Evolutionary conservation across 1,284 basidiomycete genomes (phyloP), one percentile per base, ranked within the genome.

Genomic region (Ceratobasidium sp.): DNA sequence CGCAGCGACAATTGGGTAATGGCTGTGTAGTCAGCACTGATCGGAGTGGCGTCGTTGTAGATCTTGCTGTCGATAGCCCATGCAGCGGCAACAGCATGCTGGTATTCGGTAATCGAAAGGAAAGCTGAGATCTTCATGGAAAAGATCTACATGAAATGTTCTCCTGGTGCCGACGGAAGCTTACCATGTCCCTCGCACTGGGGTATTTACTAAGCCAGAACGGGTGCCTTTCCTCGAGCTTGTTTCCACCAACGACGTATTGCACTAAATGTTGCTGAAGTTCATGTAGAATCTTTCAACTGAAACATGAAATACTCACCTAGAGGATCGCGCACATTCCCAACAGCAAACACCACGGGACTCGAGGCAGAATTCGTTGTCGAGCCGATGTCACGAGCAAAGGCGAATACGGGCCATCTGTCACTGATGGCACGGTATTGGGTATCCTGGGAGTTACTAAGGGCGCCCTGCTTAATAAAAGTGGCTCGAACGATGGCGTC

Each of bases 331-430:
- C 88, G 83, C 34, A 87, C 81, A 77, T 88, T 87, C 23, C 88
- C 88, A 41, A 90, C 80, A 9, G 86, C 82, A 75, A 86, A 83
- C 10, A 89, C 80, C 1, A 85, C 82, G 0, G 87, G 83, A 0
- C 78, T 73, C 12, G 58, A 9, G 26, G n/a, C 34, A 3, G 70
- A 60, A 16, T 60, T 23, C 36, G 58, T 9, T 18, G 43, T 52
- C 8, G 45, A 80, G 0, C 86, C 87, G 36, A 79, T 80, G 84
- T 89, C 82, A 55, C 86, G 84, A 6, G 88, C 84, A 73, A 89
- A 82, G 6, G 83, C 89, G 76, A 90, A 89, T 3, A 90, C 88
- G 26, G 88, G 88, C 87, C 88, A 90, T 73, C 85, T 80, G 77
- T 89, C 79, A 50, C 80, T 80, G 60, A 90, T 84, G 3, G 87